Evolutionary conservation across 208 protist genomes (phyloP).

Genomic region (Leishmania aethiopica): DNA sequence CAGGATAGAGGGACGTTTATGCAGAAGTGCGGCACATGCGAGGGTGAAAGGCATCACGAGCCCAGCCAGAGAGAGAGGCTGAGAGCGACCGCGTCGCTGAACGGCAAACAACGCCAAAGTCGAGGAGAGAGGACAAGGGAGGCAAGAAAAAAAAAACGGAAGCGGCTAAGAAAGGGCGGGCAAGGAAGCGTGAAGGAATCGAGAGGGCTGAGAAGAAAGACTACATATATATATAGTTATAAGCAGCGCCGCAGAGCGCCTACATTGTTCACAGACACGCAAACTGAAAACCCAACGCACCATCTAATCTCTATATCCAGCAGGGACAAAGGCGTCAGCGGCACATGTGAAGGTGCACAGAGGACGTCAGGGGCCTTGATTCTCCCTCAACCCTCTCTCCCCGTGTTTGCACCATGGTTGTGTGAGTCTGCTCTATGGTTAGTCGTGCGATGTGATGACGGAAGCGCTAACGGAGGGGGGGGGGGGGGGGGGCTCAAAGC

Average conservation of each 20-base stretch:
- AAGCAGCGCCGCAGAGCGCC: neutral
- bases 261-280: neutral
- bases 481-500: neutral
- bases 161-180: neutral
- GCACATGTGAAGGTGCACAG: neutral
- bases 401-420: neutral
- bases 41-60: neutral
- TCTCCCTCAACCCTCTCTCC: neutral
- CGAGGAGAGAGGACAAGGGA: neutral
- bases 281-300: neutral
- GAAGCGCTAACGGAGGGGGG: neutral
- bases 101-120: neutral
- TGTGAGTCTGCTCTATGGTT: neutral
- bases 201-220: neutral
- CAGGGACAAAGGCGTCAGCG: neutral
- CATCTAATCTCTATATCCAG: neutral
- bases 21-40: neutral
- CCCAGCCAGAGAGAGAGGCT: neutral
- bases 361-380: neutral
- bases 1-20: neutral
- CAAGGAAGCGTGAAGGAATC: constrained; percentile 3
- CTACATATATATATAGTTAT: neutral
- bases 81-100: neutral
- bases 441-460: neutral
- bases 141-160: neutral